These are phyloP conservation scores for Pseudocercospora ulei DNA, from an alignment of 2,329 filamentous ascomycete genomes.

Conservation along the genomic window DNA sequence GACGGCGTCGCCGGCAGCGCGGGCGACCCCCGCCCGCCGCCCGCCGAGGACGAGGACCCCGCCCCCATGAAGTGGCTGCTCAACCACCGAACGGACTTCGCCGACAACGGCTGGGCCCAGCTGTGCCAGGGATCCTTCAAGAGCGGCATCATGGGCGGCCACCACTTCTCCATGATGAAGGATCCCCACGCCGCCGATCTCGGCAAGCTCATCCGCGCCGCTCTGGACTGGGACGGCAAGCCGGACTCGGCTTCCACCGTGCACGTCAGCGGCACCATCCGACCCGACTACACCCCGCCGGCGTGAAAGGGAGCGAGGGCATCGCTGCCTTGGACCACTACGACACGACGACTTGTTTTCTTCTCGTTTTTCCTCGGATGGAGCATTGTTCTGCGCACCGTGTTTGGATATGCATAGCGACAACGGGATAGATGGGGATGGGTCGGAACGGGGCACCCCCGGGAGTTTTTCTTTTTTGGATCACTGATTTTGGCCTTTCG, in stretches of 20 bases:
- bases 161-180: slow-evolving; percentile 71
- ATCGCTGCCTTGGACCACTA: no score
- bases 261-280: slow-evolving; percentile 1
- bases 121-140: slow-evolving; percentile 54
- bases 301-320: slow-evolving; percentile 21
- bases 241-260: background rate
- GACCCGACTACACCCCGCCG: background rate
- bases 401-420: no score
- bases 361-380: no score
- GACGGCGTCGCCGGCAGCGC: slow-evolving; percentile 61
- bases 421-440: no score
- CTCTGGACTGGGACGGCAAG: slow-evolving; percentile 30
- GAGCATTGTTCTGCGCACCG: no score
- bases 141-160: slow-evolving; percentile 57
- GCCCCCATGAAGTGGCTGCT: slow-evolving; percentile 56
- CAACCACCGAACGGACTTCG: slow-evolving; percentile 63
- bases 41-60: slow-evolving; percentile 49
- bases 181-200: slow-evolving; percentile 39
- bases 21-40: slow-evolving; percentile 55
- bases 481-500: no score
- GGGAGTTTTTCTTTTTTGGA: no score
- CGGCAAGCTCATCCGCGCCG: slow-evolving; percentile 40
- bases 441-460: no score
- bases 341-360: no score
- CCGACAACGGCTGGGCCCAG: slow-evolving; percentile 59